Evolutionary conservation across 2,329 filamentous ascomycete genomes (phyloP).

Genomic region (Nemania sp.): DNA sequence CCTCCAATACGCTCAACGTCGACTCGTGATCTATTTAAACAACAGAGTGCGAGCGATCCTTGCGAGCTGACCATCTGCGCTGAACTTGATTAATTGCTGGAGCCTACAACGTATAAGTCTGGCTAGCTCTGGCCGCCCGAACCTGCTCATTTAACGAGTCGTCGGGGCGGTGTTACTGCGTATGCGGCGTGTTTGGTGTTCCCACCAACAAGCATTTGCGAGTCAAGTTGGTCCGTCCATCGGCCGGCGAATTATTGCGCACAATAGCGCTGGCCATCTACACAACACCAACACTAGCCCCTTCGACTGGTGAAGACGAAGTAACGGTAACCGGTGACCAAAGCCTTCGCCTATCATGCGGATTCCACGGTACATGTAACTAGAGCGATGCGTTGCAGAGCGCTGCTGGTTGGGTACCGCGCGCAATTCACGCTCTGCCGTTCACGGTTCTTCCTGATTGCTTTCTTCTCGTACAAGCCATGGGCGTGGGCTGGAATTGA

Average conservation of each 20-base stretch:
- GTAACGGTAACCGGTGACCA: not conserved
- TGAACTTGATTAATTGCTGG: slow-evolving; percentile 1
- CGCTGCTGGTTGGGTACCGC: slow-evolving; percentile 2
- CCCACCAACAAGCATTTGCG: slow-evolving; percentile 15
- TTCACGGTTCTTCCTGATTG: not conserved
- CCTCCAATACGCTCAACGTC: slow-evolving; percentile 19
- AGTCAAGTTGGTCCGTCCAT: not conserved
- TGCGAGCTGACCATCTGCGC: not conserved
- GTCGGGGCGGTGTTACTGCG: slow-evolving; percentile 4
- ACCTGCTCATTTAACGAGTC: not conserved
- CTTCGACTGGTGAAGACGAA: slow-evolving; percentile 1
- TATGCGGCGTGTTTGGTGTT: not conserved
- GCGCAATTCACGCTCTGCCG: no score
- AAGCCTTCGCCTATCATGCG: not conserved
- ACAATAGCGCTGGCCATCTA: not conserved
- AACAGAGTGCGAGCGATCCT: not conserved
- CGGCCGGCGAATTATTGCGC: slow-evolving; percentile 3
- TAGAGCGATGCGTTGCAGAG: slow-evolving; percentile 7
- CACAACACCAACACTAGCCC: not conserved
- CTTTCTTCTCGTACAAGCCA: slow-evolving; percentile 5
- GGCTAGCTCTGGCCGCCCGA: not conserved
- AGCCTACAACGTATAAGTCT: not conserved
- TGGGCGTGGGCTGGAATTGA: not conserved
- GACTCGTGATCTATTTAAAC: slow-evolving; percentile 12
- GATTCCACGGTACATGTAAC: slow-evolving; percentile 16